phyloP scores from a whole-genome alignment of 2,329 filamentous ascomycete genomes.

The Cladosporium cucumerinum region DNA sequence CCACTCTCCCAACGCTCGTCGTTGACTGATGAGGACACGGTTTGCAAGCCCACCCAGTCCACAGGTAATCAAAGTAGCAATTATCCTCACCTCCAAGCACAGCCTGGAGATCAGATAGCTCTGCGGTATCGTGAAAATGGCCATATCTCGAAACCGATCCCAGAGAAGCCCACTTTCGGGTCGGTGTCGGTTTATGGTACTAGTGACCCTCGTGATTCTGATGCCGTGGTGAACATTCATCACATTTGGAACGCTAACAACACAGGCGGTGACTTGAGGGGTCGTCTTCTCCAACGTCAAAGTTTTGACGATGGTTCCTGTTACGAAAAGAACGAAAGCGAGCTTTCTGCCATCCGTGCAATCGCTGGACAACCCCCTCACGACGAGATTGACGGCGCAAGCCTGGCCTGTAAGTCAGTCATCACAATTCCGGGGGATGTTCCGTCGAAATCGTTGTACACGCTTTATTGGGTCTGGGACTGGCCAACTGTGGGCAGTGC shows the following conservation, averaged over 20 bases:
- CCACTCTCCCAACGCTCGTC: too few relatives aligned
- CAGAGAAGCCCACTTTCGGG: conserved; percentile 7
- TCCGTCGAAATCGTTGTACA: neutral
- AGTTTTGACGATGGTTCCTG: neutral
- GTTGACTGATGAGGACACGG: too few relatives aligned
- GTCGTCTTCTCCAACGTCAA: neutral
- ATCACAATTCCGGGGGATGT: neutral
- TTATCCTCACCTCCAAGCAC: neutral
- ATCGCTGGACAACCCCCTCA: conserved; percentile 1
- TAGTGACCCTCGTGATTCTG: conserved; percentile 2
- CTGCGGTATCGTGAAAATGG: conserved; percentile 7
- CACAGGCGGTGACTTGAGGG: conserved; percentile 2
- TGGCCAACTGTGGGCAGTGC: neutral
- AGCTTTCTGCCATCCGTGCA: neutral
- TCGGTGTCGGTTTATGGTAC: conserved; percentile 6
- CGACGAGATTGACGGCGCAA: neutral
- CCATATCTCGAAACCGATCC: conserved; percentile 7
- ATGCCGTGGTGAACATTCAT: neutral
- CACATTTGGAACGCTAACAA: conserved; percentile 10
- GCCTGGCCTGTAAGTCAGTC: neutral
- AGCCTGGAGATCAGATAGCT: neutral
- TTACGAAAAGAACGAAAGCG: too few relatives aligned
- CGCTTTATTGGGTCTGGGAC: conserved; percentile 9
- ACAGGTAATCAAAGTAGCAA: neutral
- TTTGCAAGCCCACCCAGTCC: too few relatives aligned